Percentiles rank a stretch among this genome's conserved stretches.
phyloP scores from a whole-genome alignment of 495 filamentous ascomycete species.

The Penicillium cataractarum region DNA sequence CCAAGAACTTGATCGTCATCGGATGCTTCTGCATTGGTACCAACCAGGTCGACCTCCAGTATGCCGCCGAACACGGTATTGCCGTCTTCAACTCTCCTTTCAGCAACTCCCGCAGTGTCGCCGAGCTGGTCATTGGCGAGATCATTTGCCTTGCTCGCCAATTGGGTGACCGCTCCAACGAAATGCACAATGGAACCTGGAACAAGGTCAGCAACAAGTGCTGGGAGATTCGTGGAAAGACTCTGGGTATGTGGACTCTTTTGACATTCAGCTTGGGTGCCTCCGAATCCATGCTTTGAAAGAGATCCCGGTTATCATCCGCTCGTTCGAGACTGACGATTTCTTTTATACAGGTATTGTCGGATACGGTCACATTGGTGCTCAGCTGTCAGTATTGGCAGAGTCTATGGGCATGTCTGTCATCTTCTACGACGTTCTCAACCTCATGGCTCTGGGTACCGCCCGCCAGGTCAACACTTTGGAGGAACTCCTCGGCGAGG shows the following conservation, averaged over 20 bases:
- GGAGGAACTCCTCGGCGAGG: constrained; percentile 69
- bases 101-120: constrained; percentile 95
- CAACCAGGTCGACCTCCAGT: constrained; percentile 94
- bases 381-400: constrained; percentile 91
- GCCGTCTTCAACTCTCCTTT: constrained; percentile 99
- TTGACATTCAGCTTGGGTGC: not conserved
- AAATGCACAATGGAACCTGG: constrained; percentile 95
- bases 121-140: constrained; percentile 92
- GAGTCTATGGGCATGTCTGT: constrained; percentile 98
- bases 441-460: constrained; percentile 90
- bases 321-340: constrained; percentile 4
- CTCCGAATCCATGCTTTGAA: not conserved
- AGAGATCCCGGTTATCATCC: not conserved
- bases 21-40: constrained; percentile 99
- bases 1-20: constrained; percentile 91
- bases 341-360: constrained; percentile 69
- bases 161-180: constrained; percentile 88
- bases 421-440: constrained; percentile 91
- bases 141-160: constrained; percentile 92
- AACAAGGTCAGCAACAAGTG: constrained; percentile 96
- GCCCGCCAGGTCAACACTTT: constrained; percentile 80
- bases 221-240: constrained; percentile 99
- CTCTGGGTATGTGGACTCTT: constrained; percentile 63
- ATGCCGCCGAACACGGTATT: constrained; percentile 88
- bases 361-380: constrained; percentile 97